Evolutionary conservation across 2,329 filamentous ascomycete genomes (phyloP).

Genomic region (Diaporthe capsici): DNA sequence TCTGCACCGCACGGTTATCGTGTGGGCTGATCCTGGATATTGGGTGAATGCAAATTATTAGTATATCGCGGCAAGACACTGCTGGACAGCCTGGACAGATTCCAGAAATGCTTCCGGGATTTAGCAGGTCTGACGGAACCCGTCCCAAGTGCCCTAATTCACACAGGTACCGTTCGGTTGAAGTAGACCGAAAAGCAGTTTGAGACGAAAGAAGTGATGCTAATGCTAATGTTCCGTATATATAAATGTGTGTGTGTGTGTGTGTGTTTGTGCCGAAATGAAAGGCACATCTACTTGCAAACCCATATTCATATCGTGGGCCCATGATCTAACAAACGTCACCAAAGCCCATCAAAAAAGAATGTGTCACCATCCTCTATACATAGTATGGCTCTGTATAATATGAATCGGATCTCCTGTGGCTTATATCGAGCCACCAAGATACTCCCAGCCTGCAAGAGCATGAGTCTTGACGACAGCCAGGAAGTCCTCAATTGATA

Average conservation of each 20-base stretch:
- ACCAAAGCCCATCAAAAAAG: neutral
- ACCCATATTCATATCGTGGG: neutral
- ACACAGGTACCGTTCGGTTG: neutral
- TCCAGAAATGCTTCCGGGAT: neutral
- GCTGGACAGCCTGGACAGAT: neutral
- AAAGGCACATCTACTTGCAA: neutral
- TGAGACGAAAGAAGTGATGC: neutral
- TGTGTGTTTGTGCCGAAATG: too few species aligned
- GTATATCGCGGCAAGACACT: neutral
- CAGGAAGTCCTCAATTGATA: constrained; percentile 49
- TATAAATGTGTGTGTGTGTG: too few species aligned
- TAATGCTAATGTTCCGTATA: neutral
- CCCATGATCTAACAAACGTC: neutral
- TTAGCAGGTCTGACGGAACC: neutral
- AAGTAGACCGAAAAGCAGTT: neutral
- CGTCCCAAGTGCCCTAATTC: neutral
- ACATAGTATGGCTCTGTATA: neutral
- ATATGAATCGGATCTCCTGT: neutral
- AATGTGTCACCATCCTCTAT: neutral
- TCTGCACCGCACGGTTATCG: neutral
- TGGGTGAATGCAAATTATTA: neutral
- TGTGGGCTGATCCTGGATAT: too few species aligned
- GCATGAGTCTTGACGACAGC: constrained; percentile 49
- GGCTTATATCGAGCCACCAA: constrained; percentile 29
- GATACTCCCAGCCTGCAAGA: constrained; percentile 49